Evolutionary conservation across 177 flowering plant genomes (phyloP).

Genomic region (Vitis hybrid): DNA sequence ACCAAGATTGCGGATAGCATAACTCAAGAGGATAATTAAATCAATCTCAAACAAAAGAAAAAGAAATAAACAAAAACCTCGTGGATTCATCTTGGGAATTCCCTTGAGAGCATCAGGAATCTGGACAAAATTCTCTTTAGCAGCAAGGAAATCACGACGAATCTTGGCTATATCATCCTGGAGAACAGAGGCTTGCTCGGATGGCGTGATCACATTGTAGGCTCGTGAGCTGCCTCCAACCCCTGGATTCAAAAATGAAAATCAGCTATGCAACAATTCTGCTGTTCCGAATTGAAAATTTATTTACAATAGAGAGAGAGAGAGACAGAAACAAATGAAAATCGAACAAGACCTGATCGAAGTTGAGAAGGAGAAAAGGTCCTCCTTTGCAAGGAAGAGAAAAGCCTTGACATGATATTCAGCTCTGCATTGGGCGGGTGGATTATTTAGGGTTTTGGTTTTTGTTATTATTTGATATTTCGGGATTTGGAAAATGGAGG

Average conservation of each 20-base stretch:
- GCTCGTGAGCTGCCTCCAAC: conserved; percentile 18
- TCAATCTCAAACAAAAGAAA: background rate
- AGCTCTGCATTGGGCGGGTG: too few relatives aligned
- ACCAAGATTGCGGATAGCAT: background rate
- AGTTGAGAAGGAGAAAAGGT: conserved; percentile 14
- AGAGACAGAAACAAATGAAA: background rate
- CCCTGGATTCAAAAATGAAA: conserved; percentile 23
- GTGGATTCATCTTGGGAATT: conserved; percentile 87
- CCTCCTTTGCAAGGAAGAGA: conserved; percentile 22
- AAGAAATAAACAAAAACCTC: conserved; percentile 38
- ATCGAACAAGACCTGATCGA: conserved; percentile 15
- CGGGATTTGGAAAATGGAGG: too few relatives aligned
- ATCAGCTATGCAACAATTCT: too few relatives aligned
- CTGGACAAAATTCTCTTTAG: conserved; percentile 55
- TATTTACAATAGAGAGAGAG: background rate
- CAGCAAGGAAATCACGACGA: conserved; percentile 51
- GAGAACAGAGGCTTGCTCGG: conserved; percentile 11
- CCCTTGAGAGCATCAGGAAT: conserved; percentile 68
- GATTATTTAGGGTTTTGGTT: too few relatives aligned
- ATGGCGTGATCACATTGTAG: conserved; percentile 15
- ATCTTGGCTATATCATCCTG: conserved; percentile 50
- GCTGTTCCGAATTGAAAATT: background rate
- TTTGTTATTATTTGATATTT: too few relatives aligned
- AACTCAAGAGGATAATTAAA: background rate
- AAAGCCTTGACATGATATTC: too few relatives aligned